Evolutionary conservation across 2,329 filamentous ascomycete genomes (phyloP).

Genomic region (Pseudogymnoascus sp.): DNA sequence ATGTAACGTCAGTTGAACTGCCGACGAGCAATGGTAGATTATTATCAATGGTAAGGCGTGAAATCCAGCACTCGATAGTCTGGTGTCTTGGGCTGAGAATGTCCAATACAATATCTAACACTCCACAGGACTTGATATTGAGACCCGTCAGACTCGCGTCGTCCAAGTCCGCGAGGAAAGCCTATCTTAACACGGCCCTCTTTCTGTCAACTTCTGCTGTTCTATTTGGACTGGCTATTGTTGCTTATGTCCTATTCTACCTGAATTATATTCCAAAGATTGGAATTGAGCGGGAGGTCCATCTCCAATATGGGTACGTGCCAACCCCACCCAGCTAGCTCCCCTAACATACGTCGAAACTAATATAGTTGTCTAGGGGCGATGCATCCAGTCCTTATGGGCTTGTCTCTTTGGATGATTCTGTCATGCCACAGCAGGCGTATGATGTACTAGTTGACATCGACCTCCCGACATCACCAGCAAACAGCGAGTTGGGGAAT

Average conservation of each 20-base stretch:
- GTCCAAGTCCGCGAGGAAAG: conserved; percentile 55
- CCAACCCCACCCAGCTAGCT: background rate
- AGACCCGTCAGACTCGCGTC: conserved; percentile 47
- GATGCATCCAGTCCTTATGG: conserved; percentile 31
- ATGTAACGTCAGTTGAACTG: background rate
- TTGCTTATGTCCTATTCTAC: conserved; percentile 63
- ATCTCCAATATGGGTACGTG: conserved; percentile 57
- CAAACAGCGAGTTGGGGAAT: conserved; percentile 74
- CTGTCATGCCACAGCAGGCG: conserved; percentile 62
- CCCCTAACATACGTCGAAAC: background rate
- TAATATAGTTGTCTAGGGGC: conserved; percentile 24
- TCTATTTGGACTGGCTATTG: conserved; percentile 49
- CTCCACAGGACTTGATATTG: conserved; percentile 43
- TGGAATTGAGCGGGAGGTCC: conserved; percentile 52
- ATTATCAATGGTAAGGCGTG: background rate
- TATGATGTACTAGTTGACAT: conserved; percentile 79
- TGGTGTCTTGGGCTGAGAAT: background rate
- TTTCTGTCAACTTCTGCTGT: conserved; percentile 39
- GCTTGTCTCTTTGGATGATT: conserved; percentile 28
- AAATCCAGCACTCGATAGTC: background rate
- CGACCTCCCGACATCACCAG: conserved; percentile 67
- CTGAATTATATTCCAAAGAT: conserved; percentile 60
- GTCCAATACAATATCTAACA: background rate
- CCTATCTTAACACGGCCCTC: conserved; percentile 51
- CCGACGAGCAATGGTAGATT: background rate